Evolutionary conservation across 176 grass and related monocot genomes (phyloP).

Genomic region (Carex scoparia): DNA sequence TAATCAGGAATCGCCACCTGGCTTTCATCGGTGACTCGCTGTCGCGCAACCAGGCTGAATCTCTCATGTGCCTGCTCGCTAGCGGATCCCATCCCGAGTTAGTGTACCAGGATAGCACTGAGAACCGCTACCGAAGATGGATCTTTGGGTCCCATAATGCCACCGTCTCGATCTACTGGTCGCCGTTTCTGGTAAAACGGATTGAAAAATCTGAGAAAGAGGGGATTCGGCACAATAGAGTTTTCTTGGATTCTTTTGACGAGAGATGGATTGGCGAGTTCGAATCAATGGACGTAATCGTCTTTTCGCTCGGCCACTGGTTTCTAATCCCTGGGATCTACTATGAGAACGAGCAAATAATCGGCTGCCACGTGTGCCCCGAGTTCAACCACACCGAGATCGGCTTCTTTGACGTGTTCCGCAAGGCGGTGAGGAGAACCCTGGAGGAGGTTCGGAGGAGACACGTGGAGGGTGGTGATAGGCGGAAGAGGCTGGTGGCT

Average conservation of each 20-base stretch:
- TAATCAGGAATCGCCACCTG: slow-evolving; percentile 51
- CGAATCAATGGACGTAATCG: slow-evolving; percentile 31
- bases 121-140: slow-evolving; percentile 56
- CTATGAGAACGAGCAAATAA: slow-evolving; percentile 48
- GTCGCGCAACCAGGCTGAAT: slow-evolving; percentile 77
- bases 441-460: slow-evolving; percentile 43
- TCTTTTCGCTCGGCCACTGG: slow-evolving; percentile 83
- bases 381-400: slow-evolving; percentile 75
- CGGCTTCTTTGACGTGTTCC: slow-evolving; percentile 70
- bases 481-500: slow-evolving; percentile 30
- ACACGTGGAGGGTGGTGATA: neutral
- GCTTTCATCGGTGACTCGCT: slow-evolving; percentile 81
- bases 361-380: slow-evolving; percentile 75
- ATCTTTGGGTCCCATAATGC: slow-evolving; percentile 52
- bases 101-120: slow-evolving; percentile 45
- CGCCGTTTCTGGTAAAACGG: slow-evolving; percentile 56
- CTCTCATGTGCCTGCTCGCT: slow-evolving; percentile 72
- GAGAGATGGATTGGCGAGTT: slow-evolving; percentile 58
- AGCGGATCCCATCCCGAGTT: slow-evolving; percentile 35
- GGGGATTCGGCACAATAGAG: slow-evolving; percentile 55
- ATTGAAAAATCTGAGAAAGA: slow-evolving; percentile 53
- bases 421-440: slow-evolving; percentile 31
- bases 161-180: slow-evolving; percentile 80
- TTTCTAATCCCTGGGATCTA: slow-evolving; percentile 67
- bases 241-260: slow-evolving; percentile 63